Evolutionary conservation across 1,139 yeast species (phyloP), one percentile per base, ranked within the genome.

Genomic region (Candida sp.): DNA sequence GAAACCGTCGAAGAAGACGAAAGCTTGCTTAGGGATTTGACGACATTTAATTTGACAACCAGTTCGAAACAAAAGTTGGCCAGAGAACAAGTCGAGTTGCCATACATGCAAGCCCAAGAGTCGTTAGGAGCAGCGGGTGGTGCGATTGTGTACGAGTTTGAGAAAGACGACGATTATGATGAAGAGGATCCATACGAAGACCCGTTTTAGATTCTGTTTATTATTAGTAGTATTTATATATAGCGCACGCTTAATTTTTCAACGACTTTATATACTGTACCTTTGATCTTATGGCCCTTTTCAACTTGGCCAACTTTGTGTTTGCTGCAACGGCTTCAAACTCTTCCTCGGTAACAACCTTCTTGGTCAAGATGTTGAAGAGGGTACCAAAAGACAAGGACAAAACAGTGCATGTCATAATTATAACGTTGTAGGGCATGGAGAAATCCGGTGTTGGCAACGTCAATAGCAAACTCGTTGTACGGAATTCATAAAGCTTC

Each of bases 141-240:
- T 8, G 98, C 99, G 1, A 93, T 94, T 61, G 96, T 94, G 9
- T 94, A 93, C 64, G 96, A 93, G 64, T 93, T 85, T 64, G 96
- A 90, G 61, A 83, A 83, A 60, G 88, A 84, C 58, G 88, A 93
- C 66, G 98, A 93, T 65, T 93, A 92, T 60, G 98, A 94, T 64
- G 98, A 94, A 67, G 98, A 94, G 59, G 99, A 94, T 67, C 98
- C 98, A 0, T 93, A 87, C 61, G 99, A 94, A 65, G 98, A 94
- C 63, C 98, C 98, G 4, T 93, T 92, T 62, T 92, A 52, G 47
- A 23, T 41, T 9, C 32, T 25, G 9, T 17, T 32, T n/a, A 11
- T 27, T 11, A 39, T 26, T 39, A 17, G 2, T 9, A 32, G 3
- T 32, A 9, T 32, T 12, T 34, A n/a, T n/a, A n/a, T n/a, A n/a